A percentile compares a stretch with the other conserved stretches of the same genome.
Evolutionary conservation across 2,329 filamentous ascomycete species (phyloP).

Genomic region (Fusarium sulawesiense): DNA sequence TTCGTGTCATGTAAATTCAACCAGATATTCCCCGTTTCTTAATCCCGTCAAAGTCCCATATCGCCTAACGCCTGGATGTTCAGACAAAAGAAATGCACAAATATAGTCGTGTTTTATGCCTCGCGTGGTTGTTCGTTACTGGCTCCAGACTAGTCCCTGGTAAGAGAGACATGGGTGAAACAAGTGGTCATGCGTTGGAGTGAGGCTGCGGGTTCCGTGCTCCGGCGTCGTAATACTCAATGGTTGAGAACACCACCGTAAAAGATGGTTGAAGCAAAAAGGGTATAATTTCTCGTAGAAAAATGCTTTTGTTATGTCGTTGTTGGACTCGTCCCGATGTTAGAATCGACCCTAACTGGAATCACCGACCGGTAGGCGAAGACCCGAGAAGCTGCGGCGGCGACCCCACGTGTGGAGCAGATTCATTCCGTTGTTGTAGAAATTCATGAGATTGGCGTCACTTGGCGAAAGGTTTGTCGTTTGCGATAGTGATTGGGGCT

Average conservation of each 20-base stretch:
- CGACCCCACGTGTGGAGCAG: not conserved
- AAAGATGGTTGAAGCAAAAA: constrained; percentile 16
- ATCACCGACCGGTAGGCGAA: constrained; percentile 57
- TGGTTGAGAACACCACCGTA: constrained; percentile 12
- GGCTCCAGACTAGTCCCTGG: not conserved
- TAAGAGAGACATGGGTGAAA: constrained; percentile 22
- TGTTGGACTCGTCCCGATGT: constrained; percentile 15
- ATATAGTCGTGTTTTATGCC: constrained; percentile 5
- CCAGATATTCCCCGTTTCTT: constrained; percentile 29
- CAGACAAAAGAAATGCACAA: constrained; percentile 21
- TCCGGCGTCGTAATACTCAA: constrained; percentile 20
- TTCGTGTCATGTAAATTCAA: constrained; percentile 15
- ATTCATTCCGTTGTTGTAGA: not conserved
- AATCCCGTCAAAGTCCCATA: constrained; percentile 18
- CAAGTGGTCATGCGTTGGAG: constrained; percentile 24
- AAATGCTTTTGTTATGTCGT: constrained; percentile 28
- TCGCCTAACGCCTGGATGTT: constrained; percentile 41
- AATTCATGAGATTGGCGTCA: not conserved
- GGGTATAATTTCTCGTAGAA: constrained; percentile 42
- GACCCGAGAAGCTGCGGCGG: constrained; percentile 47
- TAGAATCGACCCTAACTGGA: constrained; percentile 28
- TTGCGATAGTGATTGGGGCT: constrained; percentile 42
- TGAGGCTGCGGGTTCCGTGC: constrained; percentile 38
- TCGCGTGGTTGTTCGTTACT: constrained; percentile 9
- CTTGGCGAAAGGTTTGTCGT: constrained; percentile 10